These are phyloP conservation scores for Daldinia sp. DNA, from an alignment of 2,329 filamentous ascomycete genomes.

Conservation along the genomic window DNA sequence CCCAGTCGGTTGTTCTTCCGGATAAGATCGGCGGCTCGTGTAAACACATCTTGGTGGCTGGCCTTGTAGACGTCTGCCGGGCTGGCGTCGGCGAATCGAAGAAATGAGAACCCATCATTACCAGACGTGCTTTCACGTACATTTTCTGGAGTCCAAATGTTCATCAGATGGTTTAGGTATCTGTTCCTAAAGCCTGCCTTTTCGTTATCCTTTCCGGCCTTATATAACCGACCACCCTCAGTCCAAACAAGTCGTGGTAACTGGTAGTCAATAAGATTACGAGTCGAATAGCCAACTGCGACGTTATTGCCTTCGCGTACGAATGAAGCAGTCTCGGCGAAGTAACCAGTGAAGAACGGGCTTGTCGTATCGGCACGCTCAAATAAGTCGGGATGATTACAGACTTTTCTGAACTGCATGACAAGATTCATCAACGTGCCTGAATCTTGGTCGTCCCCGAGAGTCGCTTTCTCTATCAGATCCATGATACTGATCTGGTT, in stretches of 20 bases:
- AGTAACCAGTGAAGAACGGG: slow-evolving; percentile 84
- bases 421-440: slow-evolving; percentile 98
- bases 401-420: slow-evolving; percentile 99
- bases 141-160: slow-evolving; percentile 87
- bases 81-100: slow-evolving; percentile 86
- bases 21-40: slow-evolving; percentile 75
- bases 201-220: slow-evolving; percentile 78
- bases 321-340: slow-evolving; percentile 95
- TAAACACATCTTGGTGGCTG: slow-evolving; percentile 77
- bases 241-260: slow-evolving; percentile 85
- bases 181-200: slow-evolving; percentile 84
- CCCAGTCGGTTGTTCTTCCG: slow-evolving; percentile 70
- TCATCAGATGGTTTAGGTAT: slow-evolving; percentile 84
- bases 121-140: slow-evolving; percentile 72
- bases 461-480: slow-evolving; percentile 94
- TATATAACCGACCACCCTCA: slow-evolving; percentile 80
- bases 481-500: slow-evolving; percentile 99
- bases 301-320: slow-evolving; percentile 87
- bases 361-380: slow-evolving; percentile 93
- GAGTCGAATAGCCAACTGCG: slow-evolving; percentile 86
- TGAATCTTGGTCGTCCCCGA: slow-evolving; percentile 93
- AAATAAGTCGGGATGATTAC: slow-evolving; percentile 97
- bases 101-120: slow-evolving; percentile 83
- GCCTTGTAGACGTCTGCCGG: slow-evolving; percentile 77
- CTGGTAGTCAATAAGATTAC: slow-evolving; percentile 85